Evolutionary conservation across 1,139 yeast genomes (phyloP), one percentile per base, ranked within the genome.

Genomic region (Hanseniaspora uvarum): DNA sequence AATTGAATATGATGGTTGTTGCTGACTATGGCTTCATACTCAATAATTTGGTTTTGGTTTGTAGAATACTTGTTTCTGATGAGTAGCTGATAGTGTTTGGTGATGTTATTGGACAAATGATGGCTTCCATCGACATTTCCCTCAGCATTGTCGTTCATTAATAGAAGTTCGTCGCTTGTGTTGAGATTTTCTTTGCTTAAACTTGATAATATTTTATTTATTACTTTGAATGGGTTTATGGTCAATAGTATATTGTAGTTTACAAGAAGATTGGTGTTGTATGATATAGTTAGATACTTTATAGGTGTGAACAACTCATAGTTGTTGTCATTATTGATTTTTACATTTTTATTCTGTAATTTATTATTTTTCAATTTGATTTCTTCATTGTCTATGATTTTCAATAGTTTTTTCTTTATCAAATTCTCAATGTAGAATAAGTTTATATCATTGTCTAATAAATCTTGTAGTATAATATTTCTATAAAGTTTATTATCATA

Each of bases 371-470:
- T 30, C 18, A 12, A 8, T 16, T 26, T 16, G 40, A 37, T 50
- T 28, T 21, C 30, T 6, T 36, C 43, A 8, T 39, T 39, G 21
- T 39, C 43, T 7, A 39, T 23, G 8, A 39, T 21, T 7, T 39
- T 39, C 6, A 24, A 4, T 5, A 39, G 30, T 30, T 39, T 39
- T 7, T 28, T 19, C 11, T 43, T 41, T 11, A 43, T 37, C 19
- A 43, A 10, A 21, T 34, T 33, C 5, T 50, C 49, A 6, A 50
- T 28, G 38, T 50, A 50, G 31, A 36, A 50, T 10, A 50, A 26
- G 21, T 50, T 50, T 14, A 50, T 50, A 12, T 37, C 44, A 11
- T 44, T 43, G 18, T 50, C 44, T 12, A 50, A 10, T 5, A 50
- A 16, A 26, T 50, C 53, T 5, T 50, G 39, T 14, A 26, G 26